phyloP scores from a whole-genome alignment of 352 stramenopile species.

The Phytopythium kandeliae region DNA sequence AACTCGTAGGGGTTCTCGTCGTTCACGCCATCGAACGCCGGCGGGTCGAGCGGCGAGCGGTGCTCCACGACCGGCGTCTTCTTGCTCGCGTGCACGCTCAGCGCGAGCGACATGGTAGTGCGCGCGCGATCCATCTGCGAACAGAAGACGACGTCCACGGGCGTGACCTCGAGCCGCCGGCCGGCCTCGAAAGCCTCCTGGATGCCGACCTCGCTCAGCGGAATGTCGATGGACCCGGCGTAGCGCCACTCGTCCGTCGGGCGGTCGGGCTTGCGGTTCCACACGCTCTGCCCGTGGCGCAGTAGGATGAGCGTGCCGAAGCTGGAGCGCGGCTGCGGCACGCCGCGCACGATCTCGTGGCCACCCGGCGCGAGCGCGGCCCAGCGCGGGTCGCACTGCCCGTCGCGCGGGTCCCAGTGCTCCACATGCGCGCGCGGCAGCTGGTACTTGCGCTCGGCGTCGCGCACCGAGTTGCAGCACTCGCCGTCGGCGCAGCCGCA shows the following conservation, averaged over 20 bases:
- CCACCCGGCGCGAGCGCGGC: conserved; percentile 31
- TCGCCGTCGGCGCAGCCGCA: conserved; percentile 66
- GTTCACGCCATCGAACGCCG: conserved; percentile 64
- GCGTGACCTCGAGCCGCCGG: conserved; percentile 67
- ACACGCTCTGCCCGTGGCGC: conserved; percentile 82
- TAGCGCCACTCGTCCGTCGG: conserved; percentile 78
- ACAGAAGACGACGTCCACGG: conserved; percentile 81
- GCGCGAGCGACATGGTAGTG: conserved; percentile 67
- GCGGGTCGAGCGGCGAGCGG: conserved; percentile 61
- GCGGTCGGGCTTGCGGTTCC: conserved; percentile 75
- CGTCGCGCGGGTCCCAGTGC: conserved; percentile 57
- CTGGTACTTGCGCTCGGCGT: conserved; percentile 57
- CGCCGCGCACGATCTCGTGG: conserved; percentile 3
- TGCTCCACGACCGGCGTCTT: conserved; percentile 80
- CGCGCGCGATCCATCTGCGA: conserved; percentile 82
- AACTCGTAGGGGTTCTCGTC: conserved; percentile 76
- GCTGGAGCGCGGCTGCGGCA: conserved; percentile 34
- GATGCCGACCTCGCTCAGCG: conserved; percentile 75
- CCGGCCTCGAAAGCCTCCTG: conserved; percentile 77
- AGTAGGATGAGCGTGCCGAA: conserved; percentile 77
- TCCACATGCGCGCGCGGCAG: conserved; percentile 66
- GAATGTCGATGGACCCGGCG: conserved; percentile 79
- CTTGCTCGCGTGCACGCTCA: conserved; percentile 77
- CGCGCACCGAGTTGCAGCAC: conserved; percentile 66
- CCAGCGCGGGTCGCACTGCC: conserved; percentile 55